Base-by-base conservation (phyloP, 2,329 filamentous ascomycete species). In the Aureobasidium sp. region DNA sequence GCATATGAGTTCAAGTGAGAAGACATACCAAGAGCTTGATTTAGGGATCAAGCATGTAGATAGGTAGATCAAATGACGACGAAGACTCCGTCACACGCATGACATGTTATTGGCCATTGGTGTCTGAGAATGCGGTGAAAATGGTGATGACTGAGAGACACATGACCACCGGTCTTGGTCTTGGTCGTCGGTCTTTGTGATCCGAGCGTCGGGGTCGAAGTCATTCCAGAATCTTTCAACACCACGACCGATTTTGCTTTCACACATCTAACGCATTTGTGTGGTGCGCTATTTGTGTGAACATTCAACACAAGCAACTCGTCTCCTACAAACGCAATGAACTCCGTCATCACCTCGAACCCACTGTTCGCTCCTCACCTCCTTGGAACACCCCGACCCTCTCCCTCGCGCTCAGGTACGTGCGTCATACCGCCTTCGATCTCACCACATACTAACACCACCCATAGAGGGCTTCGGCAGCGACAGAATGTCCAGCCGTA, bases 311-410 rank as follows among this genome's bases (percentile, higher is more conserved):
- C 53, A 45, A 45, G 3, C 42, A 48, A 16, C 42, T 13, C 16
- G 9, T 16, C 39, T 45, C 16, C 53, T 29, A 14, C 39, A n/a
- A 49, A 61, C 67, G 67, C 65, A 76, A 86, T 86, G 83, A 86
- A 84, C 77, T 84, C 79, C 73, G 75, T 86, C 73, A 76, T 81
- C 74, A 76, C 77, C 67, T 80, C 78, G 71, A 80, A 82, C 72
- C 80, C 81, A 72, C 76, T 84, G 73, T 81, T 74, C 67, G 74
- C 83, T 76, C 83, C 84, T 72, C 84, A 85, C 73, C 83, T 85
- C 66, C 81, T 85, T 73, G 78, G 81, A 69, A 79, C 82, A 72
- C 77, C 77, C 72, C 82, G 82, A 72, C 79, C 82, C 68, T 85
- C 84, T 66, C 82, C 84, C 62, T 78, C 81, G 67, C 79, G 81